Conservation (phyloP, 257 asterid genomes). For the Dorcoceras hygrometricum region DNA sequence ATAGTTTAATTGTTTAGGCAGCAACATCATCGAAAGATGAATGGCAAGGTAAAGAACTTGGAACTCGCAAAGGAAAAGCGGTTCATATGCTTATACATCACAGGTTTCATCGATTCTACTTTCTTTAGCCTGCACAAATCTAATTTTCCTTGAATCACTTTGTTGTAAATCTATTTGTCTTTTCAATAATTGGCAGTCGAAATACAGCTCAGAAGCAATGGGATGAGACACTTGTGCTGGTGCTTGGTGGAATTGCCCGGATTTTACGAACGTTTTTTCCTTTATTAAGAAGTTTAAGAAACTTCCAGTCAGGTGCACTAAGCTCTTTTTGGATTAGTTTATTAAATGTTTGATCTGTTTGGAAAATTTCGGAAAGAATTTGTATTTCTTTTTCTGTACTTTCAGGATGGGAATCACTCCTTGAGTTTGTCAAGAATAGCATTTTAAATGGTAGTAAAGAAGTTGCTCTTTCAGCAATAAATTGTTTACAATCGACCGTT, state of each 20-base stretch:
- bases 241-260: constrained; percentile 90
- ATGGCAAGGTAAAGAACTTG: constrained; percentile 98
- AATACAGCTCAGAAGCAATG: constrained; percentile 99
- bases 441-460: constrained; percentile 89
- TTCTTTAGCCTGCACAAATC: constrained; percentile 20
- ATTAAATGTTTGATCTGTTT: constrained; percentile 3
- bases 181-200: constrained; percentile 57
- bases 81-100: constrained; percentile 99
- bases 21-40: constrained; percentile 98
- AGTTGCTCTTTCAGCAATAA: constrained; percentile 89
- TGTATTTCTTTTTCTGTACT: constrained; percentile 23
- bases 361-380: background rate
- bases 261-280: constrained; percentile 85
- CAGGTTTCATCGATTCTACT: constrained; percentile 47
- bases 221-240: constrained; percentile 99
- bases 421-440: constrained; percentile 70
- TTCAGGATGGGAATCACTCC: constrained; percentile 92
- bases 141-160: constrained; percentile 7
- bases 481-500: constrained; percentile 84
- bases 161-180: constrained; percentile 17
- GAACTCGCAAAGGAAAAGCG: constrained; percentile 95
- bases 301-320: constrained; percentile 69
- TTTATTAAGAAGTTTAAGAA: constrained; percentile 57
- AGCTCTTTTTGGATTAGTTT: constrained; percentile 10
- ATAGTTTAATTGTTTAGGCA: constrained; percentile 50